phyloP scores from a whole-genome alignment of 2,329 filamentous ascomycete genomes.

The Aspergillus fructus region DNA sequence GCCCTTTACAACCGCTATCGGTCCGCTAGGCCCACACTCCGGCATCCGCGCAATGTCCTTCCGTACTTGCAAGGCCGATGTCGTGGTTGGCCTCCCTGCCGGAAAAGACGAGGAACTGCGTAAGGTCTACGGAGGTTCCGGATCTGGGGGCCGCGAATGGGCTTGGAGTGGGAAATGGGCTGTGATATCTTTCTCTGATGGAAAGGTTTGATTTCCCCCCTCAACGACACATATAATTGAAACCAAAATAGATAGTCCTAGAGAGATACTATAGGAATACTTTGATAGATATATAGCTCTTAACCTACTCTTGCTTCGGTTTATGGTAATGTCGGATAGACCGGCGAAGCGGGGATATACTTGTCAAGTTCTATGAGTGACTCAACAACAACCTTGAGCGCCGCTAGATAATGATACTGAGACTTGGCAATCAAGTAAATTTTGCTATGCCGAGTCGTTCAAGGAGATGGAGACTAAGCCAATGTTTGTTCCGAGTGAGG shows the following conservation, averaged over 20 bases:
- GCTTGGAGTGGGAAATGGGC: conserved; percentile 97
- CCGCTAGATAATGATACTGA: too few species aligned
- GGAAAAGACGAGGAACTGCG: conserved; percentile 82
- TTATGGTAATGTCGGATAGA: too few species aligned
- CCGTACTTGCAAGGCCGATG: conserved; percentile 94
- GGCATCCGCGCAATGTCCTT: conserved; percentile 83
- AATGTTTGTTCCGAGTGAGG: not conserved
- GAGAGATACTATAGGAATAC: too few species aligned
- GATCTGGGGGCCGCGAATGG: conserved; percentile 74
- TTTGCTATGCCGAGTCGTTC: not conserved
- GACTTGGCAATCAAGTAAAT: not conserved
- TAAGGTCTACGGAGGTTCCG: conserved; percentile 66
- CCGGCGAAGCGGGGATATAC: too few species aligned
- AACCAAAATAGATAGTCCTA: not conserved
- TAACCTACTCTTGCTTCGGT: too few species aligned
- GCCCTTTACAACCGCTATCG: conserved; percentile 79
- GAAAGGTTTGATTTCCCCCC: conserved; percentile 47
- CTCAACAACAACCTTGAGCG: not conserved
- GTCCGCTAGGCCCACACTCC: conserved; percentile 77
- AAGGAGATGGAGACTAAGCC: not conserved
- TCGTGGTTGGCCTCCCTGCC: conserved; percentile 80
- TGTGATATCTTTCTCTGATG: conserved; percentile 80
- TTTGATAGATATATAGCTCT: too few species aligned
- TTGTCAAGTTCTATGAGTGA: not conserved
- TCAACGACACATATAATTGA: not conserved